Base-by-base conservation (phyloP, 2,329 filamentous ascomycete species). In the Annulohypoxylon truncatum region DNA sequence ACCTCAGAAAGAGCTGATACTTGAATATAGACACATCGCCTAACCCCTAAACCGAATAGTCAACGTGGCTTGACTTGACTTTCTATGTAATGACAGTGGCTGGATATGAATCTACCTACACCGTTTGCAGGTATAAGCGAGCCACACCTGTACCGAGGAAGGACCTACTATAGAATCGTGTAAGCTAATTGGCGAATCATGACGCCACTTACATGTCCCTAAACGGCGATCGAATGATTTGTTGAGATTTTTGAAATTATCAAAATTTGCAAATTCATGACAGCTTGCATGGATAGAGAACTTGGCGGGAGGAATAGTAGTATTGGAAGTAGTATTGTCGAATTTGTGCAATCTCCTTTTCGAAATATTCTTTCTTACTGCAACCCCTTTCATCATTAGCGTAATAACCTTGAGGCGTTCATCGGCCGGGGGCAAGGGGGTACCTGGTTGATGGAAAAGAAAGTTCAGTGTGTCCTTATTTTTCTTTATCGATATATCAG, bases 181-280 rank as follows among this genome's bases (percentile, higher is more conserved):
- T 44, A 38, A 53, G 29, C 47, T 53, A 53, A 65, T 65, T 68
- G 57, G 66, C 24, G 57, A 48, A 29, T 66, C 48, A 69, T 66
- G 63, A 69, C 63, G 66, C 66, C 63, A 69, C 63, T 61, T 42
- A 48, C 59, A 52, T 54, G 38, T 60, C 53, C 47, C 40, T 18
- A 22, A 52, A 40, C 42, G 10, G 55, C 44, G 48, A 69, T 66
- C 66, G 59, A 56, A 66, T 13, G 58, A 69, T 66, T 63, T 31
- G 10, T 51, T 51, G 46, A 61, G 57, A 56, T 54, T 68, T 67
- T 69, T 51, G 47, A 66, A 62, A 68, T 68, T 66, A 55, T 68
- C 38, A 44, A 63, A 66, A 58, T 54, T 64, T 61, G 42, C 42
- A n/a, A n/a, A 33, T 51, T 48, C 33, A 52, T 42, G 38, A 42